Base-by-base conservation (phyloP, 75 land plant species). In the Cupressus sempervirens region DNA sequence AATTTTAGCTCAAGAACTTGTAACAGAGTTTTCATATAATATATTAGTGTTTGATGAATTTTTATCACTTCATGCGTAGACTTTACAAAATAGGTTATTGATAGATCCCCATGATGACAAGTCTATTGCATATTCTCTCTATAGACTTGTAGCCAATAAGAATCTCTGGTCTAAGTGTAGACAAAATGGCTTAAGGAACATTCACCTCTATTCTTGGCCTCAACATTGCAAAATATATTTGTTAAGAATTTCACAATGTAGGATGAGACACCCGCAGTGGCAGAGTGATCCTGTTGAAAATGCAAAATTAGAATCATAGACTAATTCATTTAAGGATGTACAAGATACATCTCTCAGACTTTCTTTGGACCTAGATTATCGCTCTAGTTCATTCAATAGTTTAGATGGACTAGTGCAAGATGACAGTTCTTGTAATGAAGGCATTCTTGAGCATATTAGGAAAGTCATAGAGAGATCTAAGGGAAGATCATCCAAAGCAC, bases 41-140 rank as follows among this genome's bases (percentile, higher is more conserved):
- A 7, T 26, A 79, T 45, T 29, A 45, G 4, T 79, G 36, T 36
- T 18, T 76, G 18, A 38, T n/a, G 46, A 79, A 79, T 79, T 79
- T 70, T 13, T 12, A 45, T 79, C 23, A 0, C 1, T 53, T 82
- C 83, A 74, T 68, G 4, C 73, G 62, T 65, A 95, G 95, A 93
- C 95, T 41, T 82, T 95, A n/a, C 87, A 95, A 83, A 94, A 94
- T 74, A 95, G 97, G 7, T 67, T 93, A 16, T 83, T 95, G 72
- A 88, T 95, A 18, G 94, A 95, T 87, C 96, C 96, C 16, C 96
- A 95, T 83, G 90, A 95, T 43, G 91, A 88, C 53, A 86, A 93
- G 43, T 92, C 88, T 41, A 92, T 95, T 83, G 88, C 92, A 53
- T 89, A 89, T 85, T 95, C 96, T 4, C 85, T 95, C 29, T 86